Conservation (phyloP, 305 asterid species). For the Solanum chacoense region DNA sequence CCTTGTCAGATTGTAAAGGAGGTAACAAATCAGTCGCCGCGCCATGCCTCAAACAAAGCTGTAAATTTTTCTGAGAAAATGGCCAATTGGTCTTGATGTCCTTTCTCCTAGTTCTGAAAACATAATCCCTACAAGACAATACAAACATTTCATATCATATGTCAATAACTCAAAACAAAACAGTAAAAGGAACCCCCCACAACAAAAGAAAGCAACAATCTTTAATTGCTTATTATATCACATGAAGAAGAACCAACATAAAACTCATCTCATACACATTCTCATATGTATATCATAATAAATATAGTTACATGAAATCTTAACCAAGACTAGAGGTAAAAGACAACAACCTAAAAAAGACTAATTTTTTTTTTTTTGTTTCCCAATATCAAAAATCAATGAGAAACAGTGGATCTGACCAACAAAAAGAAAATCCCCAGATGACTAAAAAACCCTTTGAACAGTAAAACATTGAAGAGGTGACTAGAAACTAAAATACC, state of each 20-base stretch:
- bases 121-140: conserved; percentile 67
- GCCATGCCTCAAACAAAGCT: conserved; percentile 71
- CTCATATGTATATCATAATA: not conserved
- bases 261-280: not conserved
- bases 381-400: not conserved
- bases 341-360: not conserved
- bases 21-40: conserved; percentile 64
- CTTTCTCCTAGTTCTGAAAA: conserved; percentile 49
- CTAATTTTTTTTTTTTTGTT: not conserved
- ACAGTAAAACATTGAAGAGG: not conserved
- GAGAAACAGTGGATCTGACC: conserved; percentile 38
- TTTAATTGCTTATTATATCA: not conserved
- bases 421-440: conserved; percentile 13
- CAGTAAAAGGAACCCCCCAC: not conserved
- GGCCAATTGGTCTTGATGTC: conserved; percentile 81
- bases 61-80: conserved; percentile 66
- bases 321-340: conserved; percentile 10
- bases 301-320: conserved; percentile 35
- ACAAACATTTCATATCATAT: conserved; percentile 12
- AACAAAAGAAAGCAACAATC: not conserved
- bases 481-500: not conserved
- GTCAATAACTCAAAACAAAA: conserved; percentile 8
- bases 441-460: not conserved
- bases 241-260: not conserved
- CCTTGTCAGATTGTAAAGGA: conserved; percentile 54